Evolutionary conservation across 352 stramenopile species (phyloP).

Genomic region (Thraustotheca clavata): DNA sequence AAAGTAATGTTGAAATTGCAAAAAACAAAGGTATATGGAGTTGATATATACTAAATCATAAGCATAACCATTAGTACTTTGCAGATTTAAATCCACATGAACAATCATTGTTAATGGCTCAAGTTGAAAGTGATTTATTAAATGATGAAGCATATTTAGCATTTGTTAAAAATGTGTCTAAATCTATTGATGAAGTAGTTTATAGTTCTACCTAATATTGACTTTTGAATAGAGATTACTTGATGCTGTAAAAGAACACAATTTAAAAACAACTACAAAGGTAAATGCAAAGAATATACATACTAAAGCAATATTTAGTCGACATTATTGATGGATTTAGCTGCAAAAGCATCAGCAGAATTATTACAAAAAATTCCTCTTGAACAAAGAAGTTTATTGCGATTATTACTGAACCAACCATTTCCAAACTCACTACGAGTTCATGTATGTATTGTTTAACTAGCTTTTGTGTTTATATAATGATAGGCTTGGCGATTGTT

Average conservation of each 20-base stretch:
- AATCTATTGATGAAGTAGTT: neutral
- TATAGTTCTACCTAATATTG: neutral
- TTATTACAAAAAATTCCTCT: neutral
- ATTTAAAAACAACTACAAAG: neutral
- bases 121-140: constrained; percentile 3
- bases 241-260: neutral
- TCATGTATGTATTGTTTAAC: neutral
- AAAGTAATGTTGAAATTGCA: constrained; percentile 1
- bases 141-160: neutral
- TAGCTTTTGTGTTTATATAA: neutral
- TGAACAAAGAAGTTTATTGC: constrained; percentile 5
- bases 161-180: neutral
- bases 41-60: neutral
- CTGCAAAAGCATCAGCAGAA: neutral
- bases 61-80: neutral
- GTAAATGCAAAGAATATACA: neutral
- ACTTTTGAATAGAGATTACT: neutral
- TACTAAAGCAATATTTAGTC: neutral
- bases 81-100: constrained; percentile 8
- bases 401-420: constrained; percentile 15
- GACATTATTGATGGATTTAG: neutral
- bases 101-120: constrained; percentile 8
- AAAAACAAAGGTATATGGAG: constrained; percentile 10
- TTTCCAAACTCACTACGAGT: constrained; percentile 5
- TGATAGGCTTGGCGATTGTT: constrained; percentile 13